Conservation (phyloP, 2,329 filamentous ascomycete genomes). For the Sarocladium strictum region DNA sequence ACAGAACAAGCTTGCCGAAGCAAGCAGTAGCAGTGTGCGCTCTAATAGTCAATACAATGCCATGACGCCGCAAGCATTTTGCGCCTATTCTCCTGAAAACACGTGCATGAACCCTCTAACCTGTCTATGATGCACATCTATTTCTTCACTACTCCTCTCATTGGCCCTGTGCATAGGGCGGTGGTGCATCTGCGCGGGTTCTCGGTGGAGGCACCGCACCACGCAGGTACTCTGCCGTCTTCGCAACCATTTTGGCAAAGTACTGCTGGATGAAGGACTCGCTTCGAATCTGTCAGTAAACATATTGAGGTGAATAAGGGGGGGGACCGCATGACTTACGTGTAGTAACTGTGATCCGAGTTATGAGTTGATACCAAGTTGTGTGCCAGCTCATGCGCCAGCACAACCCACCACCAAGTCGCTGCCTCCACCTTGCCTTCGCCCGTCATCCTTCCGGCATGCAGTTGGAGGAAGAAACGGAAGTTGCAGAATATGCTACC, state of each 20-base stretch:
- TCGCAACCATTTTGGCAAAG: slow-evolving; percentile 62
- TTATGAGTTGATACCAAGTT: slow-evolving; percentile 79
- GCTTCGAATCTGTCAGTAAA: slow-evolving; percentile 27
- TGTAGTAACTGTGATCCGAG: slow-evolving; percentile 77
- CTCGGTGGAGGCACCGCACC: slow-evolving; percentile 10
- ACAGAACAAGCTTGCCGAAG: neutral
- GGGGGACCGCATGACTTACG: slow-evolving; percentile 37
- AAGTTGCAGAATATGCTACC: slow-evolving; percentile 94
- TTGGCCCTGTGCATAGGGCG: slow-evolving; percentile 4
- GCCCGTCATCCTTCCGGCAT: slow-evolving; percentile 45
- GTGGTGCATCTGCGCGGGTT: neutral
- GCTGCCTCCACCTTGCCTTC: slow-evolving; percentile 60
- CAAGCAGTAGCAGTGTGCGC: neutral
- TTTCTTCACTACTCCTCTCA: neutral
- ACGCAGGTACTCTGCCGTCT: slow-evolving; percentile 35
- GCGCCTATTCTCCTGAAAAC: neutral
- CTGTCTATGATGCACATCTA: neutral
- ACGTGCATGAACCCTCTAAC: neutral
- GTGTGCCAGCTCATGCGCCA: slow-evolving; percentile 93
- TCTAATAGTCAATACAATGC: neutral
- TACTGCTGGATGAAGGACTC: slow-evolving; percentile 76
- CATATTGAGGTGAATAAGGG: neutral
- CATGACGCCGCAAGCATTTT: no score
- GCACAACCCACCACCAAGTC: slow-evolving; percentile 90
- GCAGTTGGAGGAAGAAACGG: slow-evolving; percentile 76